Evolutionary conservation across 1,284 basidiomycete species (phyloP).

Genomic region (Cryptococcus wingfieldii): DNA sequence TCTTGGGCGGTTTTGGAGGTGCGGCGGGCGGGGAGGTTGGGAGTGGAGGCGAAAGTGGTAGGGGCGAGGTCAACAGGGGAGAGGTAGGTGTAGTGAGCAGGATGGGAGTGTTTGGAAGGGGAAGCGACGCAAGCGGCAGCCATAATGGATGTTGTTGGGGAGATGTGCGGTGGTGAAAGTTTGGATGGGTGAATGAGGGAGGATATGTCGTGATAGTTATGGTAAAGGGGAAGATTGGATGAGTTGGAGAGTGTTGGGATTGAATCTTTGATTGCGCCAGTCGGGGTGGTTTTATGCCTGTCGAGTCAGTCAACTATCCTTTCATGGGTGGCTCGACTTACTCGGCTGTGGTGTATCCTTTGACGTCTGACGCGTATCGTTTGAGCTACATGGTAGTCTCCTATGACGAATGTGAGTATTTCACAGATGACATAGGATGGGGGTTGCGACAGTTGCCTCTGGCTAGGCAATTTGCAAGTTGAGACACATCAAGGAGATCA

Average conservation of each 20-base stretch:
- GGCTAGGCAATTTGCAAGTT: too few relatives aligned
- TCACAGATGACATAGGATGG: too few relatives aligned
- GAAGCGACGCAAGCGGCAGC: slow-evolving; percentile 5
- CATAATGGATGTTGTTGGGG: slow-evolving; percentile 4
- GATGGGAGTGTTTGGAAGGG: slow-evolving; percentile 8
- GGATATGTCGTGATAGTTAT: not conserved
- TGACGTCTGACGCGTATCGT: not conserved
- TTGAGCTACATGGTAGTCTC: not conserved
- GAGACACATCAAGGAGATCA: too few relatives aligned
- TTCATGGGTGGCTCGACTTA: not conserved
- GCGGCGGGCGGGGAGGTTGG: not conserved
- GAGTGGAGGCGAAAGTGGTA: not conserved
- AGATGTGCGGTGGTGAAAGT: not conserved
- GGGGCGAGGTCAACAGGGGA: slow-evolving; percentile 10
- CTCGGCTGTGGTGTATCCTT: not conserved
- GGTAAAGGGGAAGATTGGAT: not conserved
- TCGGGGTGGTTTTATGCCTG: not conserved
- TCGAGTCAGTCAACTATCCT: not conserved
- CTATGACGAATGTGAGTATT: too few relatives aligned
- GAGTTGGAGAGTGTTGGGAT: not conserved
- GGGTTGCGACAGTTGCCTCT: too few relatives aligned
- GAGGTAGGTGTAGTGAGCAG: slow-evolving; percentile 9
- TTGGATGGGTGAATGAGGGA: not conserved
- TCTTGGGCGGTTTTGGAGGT: not conserved
- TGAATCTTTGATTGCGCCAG: not conserved